Percentiles rank a stretch among this genome's conserved stretches.
Evolutionary conservation across 2,329 filamentous ascomycete species (phyloP).

Genomic region (Kalaharituber pfeilii): DNA sequence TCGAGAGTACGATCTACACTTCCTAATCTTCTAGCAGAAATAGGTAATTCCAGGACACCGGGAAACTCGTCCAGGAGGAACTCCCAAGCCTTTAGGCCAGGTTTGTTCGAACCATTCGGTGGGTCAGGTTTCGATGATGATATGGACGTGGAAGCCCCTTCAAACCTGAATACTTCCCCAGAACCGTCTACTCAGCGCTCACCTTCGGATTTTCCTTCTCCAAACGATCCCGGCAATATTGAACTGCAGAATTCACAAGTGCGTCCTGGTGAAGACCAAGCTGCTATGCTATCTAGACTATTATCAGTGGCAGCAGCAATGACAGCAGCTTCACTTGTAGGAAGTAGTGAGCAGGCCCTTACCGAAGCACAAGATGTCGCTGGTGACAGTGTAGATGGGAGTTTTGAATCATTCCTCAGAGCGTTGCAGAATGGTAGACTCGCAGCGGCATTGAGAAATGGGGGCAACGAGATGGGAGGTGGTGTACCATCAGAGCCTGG

Average conservation of each 20-base stretch:
- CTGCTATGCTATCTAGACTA: constrained; percentile 23
- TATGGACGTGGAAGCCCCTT: constrained; percentile 14
- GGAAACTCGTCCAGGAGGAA: constrained; percentile 9
- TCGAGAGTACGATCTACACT: constrained; percentile 18
- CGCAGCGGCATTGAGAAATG: constrained; percentile 22
- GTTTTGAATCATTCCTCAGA: constrained; percentile 23
- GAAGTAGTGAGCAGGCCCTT: constrained; percentile 21
- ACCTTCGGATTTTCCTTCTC: background rate
- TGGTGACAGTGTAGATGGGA: constrained; percentile 22
- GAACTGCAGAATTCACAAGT: constrained; percentile 15
- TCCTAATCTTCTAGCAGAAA: constrained; percentile 14
- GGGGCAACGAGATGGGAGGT: constrained; percentile 20
- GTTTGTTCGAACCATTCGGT: constrained; percentile 4
- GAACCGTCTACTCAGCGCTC: background rate
- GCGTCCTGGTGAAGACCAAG: constrained; percentile 22
- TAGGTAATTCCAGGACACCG: constrained; percentile 7
- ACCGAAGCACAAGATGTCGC: constrained; percentile 23
- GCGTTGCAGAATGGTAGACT: constrained; percentile 23
- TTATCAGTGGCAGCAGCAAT: constrained; percentile 23
- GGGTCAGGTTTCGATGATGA: constrained; percentile 8
- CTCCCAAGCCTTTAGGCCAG: constrained; percentile 9
- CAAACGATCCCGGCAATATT: background rate
- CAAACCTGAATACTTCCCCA: constrained; percentile 7
- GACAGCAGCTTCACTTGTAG: constrained; percentile 23
- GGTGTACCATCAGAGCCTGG: constrained; percentile 16